A percentile compares a stretch with the other conserved stretches of the same genome.
phyloP scores from a whole-genome alignment of 345 rosid genomes.

The Hibiscus mutabilis region DNA sequence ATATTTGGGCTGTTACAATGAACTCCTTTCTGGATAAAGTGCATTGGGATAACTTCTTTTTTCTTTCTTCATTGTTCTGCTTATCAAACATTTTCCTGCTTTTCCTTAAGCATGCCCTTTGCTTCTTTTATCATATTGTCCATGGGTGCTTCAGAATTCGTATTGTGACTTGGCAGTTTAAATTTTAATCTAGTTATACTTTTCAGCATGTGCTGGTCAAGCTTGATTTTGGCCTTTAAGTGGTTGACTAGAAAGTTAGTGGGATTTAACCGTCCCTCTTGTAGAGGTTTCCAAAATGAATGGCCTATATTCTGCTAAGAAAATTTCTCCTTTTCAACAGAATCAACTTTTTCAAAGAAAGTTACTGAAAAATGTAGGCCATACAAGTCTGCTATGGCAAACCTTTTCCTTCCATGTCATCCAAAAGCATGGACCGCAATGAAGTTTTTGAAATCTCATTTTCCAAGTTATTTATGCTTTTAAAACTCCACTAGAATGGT shows the following conservation, averaged over 20 bases:
- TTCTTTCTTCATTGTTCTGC: background rate
- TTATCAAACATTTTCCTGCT: background rate
- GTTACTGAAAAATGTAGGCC: background rate
- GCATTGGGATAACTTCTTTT: background rate
- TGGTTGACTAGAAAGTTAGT: background rate
- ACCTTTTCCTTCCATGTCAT: background rate
- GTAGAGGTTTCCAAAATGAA: background rate
- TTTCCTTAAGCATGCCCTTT: background rate
- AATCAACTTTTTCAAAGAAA: background rate
- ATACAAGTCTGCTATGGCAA: background rate
- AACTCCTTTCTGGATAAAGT: constrained; percentile 1
- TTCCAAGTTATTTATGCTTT: background rate
- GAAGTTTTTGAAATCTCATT: background rate
- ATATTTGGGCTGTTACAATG: constrained; percentile 11
- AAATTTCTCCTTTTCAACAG: background rate
- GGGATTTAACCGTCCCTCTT: background rate
- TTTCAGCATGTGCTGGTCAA: too few species aligned
- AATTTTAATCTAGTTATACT: too few species aligned
- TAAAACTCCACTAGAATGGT: background rate
- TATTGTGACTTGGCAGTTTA: too few species aligned
- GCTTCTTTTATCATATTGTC: background rate
- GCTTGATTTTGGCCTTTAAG: too few species aligned
- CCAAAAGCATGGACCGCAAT: background rate
- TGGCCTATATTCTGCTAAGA: background rate
- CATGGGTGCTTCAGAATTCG: background rate